A percentile compares a stretch with the other conserved stretches of the same genome.
Evolutionary conservation across 352 stramenopile species (phyloP).

Genomic region (Phytophthora brassicae): DNA sequence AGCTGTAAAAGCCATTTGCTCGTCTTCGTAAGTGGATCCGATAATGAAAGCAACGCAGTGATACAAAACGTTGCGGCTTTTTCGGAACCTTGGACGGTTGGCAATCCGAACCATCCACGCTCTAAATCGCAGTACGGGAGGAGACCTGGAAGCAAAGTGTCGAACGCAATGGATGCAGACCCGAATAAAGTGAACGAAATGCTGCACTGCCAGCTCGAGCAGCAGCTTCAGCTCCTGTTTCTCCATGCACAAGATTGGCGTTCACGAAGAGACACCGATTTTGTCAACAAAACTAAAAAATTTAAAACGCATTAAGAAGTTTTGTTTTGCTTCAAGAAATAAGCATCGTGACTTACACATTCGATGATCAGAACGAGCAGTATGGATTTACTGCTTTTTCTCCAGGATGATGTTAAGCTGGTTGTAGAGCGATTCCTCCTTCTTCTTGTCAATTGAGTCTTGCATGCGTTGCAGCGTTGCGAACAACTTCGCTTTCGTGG

Average conservation of each 20-base stretch:
- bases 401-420: conserved; percentile 86
- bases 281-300: not conserved
- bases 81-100: conserved; percentile 25
- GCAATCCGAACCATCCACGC: conserved; percentile 4
- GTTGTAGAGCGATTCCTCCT: conserved; percentile 86
- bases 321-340: not conserved
- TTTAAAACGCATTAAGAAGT: conserved; percentile 3
- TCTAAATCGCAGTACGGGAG: not conserved
- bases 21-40: conserved; percentile 49
- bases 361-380: no score
- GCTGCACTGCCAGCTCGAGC: not conserved
- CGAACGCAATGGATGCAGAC: not conserved
- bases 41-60: conserved; percentile 40
- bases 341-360: no score
- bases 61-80: conserved; percentile 21
- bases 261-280: conserved; percentile 14
- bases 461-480: conserved; percentile 68
- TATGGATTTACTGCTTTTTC: conserved; percentile 69
- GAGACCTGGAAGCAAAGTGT: conserved; percentile 8
- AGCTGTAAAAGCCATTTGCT: conserved; percentile 47
- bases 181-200: conserved; percentile 6
- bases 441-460: conserved; percentile 77
- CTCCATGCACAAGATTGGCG: conserved; percentile 21
- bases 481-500: conserved; percentile 58
- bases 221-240: conserved; percentile 16